Evolutionary conservation across 495 filamentous ascomycete species (phyloP).

Genomic region (Aspergillus ostianus): DNA sequence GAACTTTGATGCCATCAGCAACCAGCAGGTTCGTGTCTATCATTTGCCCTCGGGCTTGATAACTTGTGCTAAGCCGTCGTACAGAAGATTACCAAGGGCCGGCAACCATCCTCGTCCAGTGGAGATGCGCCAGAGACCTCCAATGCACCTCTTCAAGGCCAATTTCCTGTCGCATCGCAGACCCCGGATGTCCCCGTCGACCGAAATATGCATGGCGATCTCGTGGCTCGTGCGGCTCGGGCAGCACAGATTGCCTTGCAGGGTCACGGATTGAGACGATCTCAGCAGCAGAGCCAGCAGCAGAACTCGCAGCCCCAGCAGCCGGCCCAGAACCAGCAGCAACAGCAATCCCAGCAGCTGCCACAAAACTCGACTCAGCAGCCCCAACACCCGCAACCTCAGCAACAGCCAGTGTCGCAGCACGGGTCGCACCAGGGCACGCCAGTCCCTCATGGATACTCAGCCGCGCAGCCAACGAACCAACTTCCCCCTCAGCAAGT

Average conservation of each 20-base stretch:
- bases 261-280: conserved; percentile 43
- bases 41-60: not conserved
- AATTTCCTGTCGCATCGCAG: conserved; percentile 44
- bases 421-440: conserved; percentile 26
- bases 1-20: conserved; percentile 65
- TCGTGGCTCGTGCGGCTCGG: conserved; percentile 52
- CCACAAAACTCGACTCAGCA: conserved; percentile 31
- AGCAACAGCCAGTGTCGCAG: conserved; percentile 22
- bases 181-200: conserved; percentile 42
- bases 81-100: conserved; percentile 43
- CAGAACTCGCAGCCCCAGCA: conserved; percentile 32
- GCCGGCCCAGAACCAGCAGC: conserved; percentile 28
- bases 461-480: conserved; percentile 19
- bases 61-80: conserved; percentile 20
- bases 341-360: conserved; percentile 28
- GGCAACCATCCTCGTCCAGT: conserved; percentile 41
- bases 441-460: conserved; percentile 21
- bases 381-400: conserved; percentile 18
- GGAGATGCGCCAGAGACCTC: conserved; percentile 40
- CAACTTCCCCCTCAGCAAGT: conserved; percentile 34
- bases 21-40: conserved; percentile 41
- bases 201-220: conserved; percentile 49
- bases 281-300: conserved; percentile 42
- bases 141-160: conserved; percentile 43
- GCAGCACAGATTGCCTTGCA: conserved; percentile 56